These are phyloP conservation scores for Neocucurbitaria cava DNA, from an alignment of 2,329 filamentous ascomycete genomes.

Conservation along the genomic window DNA sequence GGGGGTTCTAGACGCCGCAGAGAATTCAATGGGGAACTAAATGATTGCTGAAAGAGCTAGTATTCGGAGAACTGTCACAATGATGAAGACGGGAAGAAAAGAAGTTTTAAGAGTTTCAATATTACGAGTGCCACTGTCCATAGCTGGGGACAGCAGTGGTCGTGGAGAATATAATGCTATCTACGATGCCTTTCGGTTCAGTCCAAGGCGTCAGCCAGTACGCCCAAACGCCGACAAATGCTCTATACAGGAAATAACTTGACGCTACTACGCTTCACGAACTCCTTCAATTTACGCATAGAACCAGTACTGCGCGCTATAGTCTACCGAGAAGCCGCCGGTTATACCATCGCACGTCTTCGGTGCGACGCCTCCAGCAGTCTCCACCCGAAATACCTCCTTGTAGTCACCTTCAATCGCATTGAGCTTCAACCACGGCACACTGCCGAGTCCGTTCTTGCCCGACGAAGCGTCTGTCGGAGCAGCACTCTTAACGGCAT, in stretches of 20 bases:
- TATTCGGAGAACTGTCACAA: background rate
- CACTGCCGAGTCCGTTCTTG: slow-evolving; percentile 65
- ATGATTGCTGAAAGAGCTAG: slow-evolving; percentile 17
- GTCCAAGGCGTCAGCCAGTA: slow-evolving; percentile 20
- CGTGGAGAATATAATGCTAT: slow-evolving; percentile 29
- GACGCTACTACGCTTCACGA: background rate
- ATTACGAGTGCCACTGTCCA: slow-evolving; percentile 26
- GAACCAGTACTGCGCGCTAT: slow-evolving; percentile 81
- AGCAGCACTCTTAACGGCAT: slow-evolving; percentile 64
- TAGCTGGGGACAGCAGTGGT: slow-evolving; percentile 21
- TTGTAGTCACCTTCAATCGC: slow-evolving; percentile 59
- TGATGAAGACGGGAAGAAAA: background rate
- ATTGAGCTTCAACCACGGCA: slow-evolving; percentile 80
- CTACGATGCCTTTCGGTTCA: slow-evolving; percentile 21
- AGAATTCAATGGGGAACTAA: slow-evolving; percentile 28
- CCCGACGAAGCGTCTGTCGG: slow-evolving; percentile 68
- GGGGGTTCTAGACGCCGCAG: slow-evolving; percentile 37
- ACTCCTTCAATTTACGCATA: slow-evolving; percentile 37
- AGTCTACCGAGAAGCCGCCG: slow-evolving; percentile 74
- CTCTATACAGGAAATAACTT: slow-evolving; percentile 30
- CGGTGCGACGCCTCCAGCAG: slow-evolving; percentile 80
- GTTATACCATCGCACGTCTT: slow-evolving; percentile 72
- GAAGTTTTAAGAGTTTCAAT: slow-evolving; percentile 20
- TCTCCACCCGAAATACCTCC: slow-evolving; percentile 84
- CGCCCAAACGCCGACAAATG: slow-evolving; percentile 43